Percentiles rank a stretch among this genome's conserved stretches.
These are phyloP conservation scores for Phellopilus nigrolimitatus DNA, from an alignment of 1,284 basidiomycete species.

Conservation along the genomic window DNA sequence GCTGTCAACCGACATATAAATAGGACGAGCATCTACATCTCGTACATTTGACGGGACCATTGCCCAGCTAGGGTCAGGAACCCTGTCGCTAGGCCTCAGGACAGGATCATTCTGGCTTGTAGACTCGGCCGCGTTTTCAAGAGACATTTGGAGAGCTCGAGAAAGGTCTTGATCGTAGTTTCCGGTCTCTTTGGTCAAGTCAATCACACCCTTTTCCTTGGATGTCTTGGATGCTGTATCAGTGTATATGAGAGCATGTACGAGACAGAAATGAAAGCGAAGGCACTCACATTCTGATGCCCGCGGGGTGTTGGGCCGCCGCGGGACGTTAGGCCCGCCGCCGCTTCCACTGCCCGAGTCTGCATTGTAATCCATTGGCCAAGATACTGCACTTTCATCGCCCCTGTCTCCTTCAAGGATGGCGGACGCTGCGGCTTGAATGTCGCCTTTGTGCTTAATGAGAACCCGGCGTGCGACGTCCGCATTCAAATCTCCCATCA, in stretches of 20 bases:
- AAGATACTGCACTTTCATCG: slow-evolving; percentile 25
- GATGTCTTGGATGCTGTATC: slow-evolving; percentile 23
- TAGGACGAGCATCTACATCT: slow-evolving; percentile 11
- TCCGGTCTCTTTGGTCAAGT: slow-evolving; percentile 53
- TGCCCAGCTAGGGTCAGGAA: slow-evolving; percentile 61
- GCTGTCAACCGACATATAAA: slow-evolving; percentile 25
- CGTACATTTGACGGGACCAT: slow-evolving; percentile 61
- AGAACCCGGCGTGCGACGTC: slow-evolving; percentile 48
- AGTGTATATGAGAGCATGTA: slow-evolving; percentile 33
- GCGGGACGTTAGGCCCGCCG: slow-evolving; percentile 20
- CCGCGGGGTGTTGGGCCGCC: slow-evolving; percentile 14
- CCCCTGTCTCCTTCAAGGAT: slow-evolving; percentile 50
- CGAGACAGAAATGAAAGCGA: not conserved
- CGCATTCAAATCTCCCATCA: slow-evolving; percentile 39
- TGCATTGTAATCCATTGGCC: slow-evolving; percentile 9
- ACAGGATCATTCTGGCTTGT: slow-evolving; percentile 30
- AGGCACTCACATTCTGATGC: slow-evolving; percentile 6
- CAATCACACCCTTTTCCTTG: slow-evolving; percentile 42
- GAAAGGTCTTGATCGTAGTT: slow-evolving; percentile 47
- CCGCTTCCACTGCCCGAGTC: slow-evolving; percentile 11
- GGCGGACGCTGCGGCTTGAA: slow-evolving; percentile 57
- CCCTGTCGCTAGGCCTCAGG: slow-evolving; percentile 55
- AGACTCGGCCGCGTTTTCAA: slow-evolving; percentile 32
- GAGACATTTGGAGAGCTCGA: slow-evolving; percentile 49
- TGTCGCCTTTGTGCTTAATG: slow-evolving; percentile 44